Conservation (phyloP, 129 eudicot species). For the Helichrysum umbraculigerum region DNA sequence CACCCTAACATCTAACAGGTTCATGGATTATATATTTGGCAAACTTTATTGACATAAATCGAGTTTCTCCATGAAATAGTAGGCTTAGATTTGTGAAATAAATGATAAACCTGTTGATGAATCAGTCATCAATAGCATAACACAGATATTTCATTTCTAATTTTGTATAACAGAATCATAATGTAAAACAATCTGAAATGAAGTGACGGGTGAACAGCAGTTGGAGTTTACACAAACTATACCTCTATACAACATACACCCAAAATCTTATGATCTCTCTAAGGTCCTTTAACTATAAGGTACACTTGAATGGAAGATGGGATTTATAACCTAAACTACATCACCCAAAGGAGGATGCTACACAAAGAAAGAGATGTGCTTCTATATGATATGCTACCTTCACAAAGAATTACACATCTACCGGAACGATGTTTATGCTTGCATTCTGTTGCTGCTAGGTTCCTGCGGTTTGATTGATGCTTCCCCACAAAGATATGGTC, state of each 20-base stretch:
- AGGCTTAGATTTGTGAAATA: no score
- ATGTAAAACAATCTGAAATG: slow-evolving; percentile 25
- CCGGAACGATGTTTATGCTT: slow-evolving; percentile 26
- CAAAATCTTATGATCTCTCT: slow-evolving; percentile 46
- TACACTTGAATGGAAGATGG: slow-evolving; percentile 37
- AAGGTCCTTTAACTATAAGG: slow-evolving; percentile 17
- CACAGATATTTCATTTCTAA: slow-evolving; percentile 30
- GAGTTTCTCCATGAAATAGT: no score
- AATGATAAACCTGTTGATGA: neutral
- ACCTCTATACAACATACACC: slow-evolving; percentile 55
- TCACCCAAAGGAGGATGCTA: slow-evolving; percentile 44
- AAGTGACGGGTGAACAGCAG: neutral
- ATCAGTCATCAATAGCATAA: slow-evolving; percentile 14
- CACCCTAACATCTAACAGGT: no score
- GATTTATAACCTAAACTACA: slow-evolving; percentile 38
- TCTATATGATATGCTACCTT: slow-evolving; percentile 32
- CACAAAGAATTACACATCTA: slow-evolving; percentile 42
- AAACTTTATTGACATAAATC: no score
- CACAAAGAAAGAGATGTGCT: slow-evolving; percentile 29
- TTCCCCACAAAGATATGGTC: slow-evolving; percentile 25
- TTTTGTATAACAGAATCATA: slow-evolving; percentile 17
- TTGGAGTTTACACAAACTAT: slow-evolving; percentile 40
- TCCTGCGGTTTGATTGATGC: slow-evolving; percentile 23
- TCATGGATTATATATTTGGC: no score
- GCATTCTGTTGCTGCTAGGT: slow-evolving; percentile 32